A percentile compares a stretch with the other conserved stretches of the same genome.
Evolutionary conservation across 2,329 filamentous ascomycete species (phyloP).

Genomic region (Penicillium sp.): DNA sequence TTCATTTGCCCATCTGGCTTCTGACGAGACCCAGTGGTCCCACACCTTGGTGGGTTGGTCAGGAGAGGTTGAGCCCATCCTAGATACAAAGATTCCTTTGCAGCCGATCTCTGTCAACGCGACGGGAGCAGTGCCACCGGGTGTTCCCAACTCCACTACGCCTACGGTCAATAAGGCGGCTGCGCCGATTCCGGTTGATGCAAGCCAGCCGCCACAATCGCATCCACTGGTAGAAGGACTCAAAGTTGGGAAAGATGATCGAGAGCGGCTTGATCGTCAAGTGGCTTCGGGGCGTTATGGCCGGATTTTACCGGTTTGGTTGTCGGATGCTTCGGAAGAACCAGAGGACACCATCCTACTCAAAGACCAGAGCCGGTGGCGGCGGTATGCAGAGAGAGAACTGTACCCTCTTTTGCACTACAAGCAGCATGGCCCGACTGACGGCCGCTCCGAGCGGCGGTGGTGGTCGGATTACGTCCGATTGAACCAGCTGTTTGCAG

Average conservation of each 20-base stretch:
- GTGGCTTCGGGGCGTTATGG: constrained; percentile 69
- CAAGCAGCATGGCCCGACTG: constrained; percentile 85
- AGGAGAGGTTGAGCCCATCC: constrained; percentile 66
- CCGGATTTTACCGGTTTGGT: constrained; percentile 81
- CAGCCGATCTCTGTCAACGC: constrained; percentile 30
- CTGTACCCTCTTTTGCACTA: constrained; percentile 94
- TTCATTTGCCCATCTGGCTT: constrained; percentile 81
- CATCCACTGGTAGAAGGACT: constrained; percentile 63
- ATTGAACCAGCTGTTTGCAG: constrained; percentile 88
- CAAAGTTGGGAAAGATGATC: constrained; percentile 65
- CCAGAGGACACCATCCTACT: constrained; percentile 65
- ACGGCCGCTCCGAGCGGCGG: constrained; percentile 73
- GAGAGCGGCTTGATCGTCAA: constrained; percentile 67
- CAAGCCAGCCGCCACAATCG: constrained; percentile 51
- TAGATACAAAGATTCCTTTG: constrained; percentile 26
- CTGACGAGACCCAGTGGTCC: constrained; percentile 78
- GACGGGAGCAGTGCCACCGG: constrained; percentile 25
- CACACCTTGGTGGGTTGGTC: constrained; percentile 94
- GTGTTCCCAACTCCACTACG: constrained; percentile 27
- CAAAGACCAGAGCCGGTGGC: constrained; percentile 80
- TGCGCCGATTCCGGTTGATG: constrained; percentile 71
- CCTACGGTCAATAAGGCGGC: constrained; percentile 66
- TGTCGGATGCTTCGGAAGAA: constrained; percentile 70
- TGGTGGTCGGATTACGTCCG: constrained; percentile 91
- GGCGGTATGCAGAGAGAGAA: constrained; percentile 84